Evolutionary conservation across 1,284 basidiomycete species (phyloP), one percentile per base, ranked within the genome.

Genomic region (Trametes hirsuta): DNA sequence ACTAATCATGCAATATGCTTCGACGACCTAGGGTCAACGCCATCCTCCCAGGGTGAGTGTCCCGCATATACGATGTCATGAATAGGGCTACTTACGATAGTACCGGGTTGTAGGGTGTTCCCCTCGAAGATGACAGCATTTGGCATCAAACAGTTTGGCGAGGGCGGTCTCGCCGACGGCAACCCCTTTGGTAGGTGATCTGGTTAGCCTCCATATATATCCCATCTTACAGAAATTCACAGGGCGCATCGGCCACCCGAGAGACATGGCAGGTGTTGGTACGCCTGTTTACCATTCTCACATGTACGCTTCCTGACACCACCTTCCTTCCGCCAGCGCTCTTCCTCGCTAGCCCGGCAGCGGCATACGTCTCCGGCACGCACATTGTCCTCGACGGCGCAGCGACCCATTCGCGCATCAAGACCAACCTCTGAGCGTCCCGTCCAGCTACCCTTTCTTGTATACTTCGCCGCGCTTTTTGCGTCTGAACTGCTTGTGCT

Each of bases 51-150:
- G 91, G 89, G 87, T 87, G 71, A 46, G 74, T 63, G 2, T 3
- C 6, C 9, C 9, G 15, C 1, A 14, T 47, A 18, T 40, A 34
- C 22, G 15, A 44, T 21, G 15, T 36, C 4, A 34, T 3, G n/a
- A 6, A 24, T n/a, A 45, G 40, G 45, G 4, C 12, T 6, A 35
- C 34, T 52, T 10, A 47, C 37, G 12, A 5, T 22, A 8, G 30
- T 2, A 30, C 8, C 30, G 21, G 36, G 30, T 18, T 46, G 15
- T 66, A 91, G 90, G 9, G 79, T 94, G 15, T 95, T 94, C 77
- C 91, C 91, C 0, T 91, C 89, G 54, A 91, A 89, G 74, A 95
- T 96, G 94, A 95, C 94, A 0, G 84, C 88, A 0, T 93, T 81
- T 55, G 91, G 87, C 4, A 79, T 94, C 68, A 83, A 86, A 68